These are phyloP conservation scores for Tubosaeta sp. DNA, from an alignment of 768 basidiomycete species.

Conservation along the genomic window DNA sequence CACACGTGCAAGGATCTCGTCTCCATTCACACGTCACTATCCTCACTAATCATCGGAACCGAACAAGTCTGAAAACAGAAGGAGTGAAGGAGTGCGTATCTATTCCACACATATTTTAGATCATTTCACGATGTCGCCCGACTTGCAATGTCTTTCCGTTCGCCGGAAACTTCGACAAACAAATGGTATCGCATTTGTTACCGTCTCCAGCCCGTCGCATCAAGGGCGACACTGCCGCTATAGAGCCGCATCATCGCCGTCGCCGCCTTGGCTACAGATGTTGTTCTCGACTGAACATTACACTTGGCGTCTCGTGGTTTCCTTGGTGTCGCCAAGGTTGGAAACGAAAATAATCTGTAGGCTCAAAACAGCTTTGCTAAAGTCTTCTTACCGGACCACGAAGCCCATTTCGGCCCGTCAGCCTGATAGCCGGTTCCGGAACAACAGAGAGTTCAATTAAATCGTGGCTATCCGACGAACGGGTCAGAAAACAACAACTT, in stretches of 20 bases:
- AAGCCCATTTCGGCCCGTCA: not conserved
- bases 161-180: not conserved
- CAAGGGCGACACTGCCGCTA: not conserved
- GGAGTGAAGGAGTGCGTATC: not conserved
- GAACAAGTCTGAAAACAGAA: not conserved
- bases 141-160: not conserved
- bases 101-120: constrained; percentile 2
- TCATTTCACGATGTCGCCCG: not conserved
- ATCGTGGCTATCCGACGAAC: constrained; percentile 5
- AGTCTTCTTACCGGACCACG: not conserved
- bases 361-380: not conserved
- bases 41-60: not conserved
- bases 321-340: not conserved
- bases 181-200: not conserved
- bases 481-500: not conserved
- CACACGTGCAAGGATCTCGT: not conserved
- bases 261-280: not conserved
- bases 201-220: not conserved
- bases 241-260: not conserved
- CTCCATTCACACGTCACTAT: not conserved
- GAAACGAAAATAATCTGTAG: not conserved
- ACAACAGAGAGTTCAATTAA: not conserved
- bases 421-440: not conserved
- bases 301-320: not conserved
- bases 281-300: not conserved